These are phyloP conservation scores for Nannochloropsis salina DNA, from an alignment of 108 stramenopile species.

Conservation along the genomic window DNA sequence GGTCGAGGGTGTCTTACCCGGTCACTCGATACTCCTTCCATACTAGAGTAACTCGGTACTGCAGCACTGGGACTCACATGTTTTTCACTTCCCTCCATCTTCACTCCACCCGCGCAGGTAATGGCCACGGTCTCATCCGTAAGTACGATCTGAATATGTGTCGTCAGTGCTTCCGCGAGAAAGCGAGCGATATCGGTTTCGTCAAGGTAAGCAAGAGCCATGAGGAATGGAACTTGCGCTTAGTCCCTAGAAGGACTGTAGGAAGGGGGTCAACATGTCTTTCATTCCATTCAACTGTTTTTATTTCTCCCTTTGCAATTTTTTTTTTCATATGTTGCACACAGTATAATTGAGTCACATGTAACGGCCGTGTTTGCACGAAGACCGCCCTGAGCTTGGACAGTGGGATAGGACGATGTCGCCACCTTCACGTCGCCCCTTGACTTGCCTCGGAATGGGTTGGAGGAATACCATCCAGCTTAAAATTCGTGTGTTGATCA, in stretches of 20 bases:
- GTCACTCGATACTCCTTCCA: no score
- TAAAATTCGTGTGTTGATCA: no score
- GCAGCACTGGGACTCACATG: no score
- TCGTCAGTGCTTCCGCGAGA: conserved; percentile 65
- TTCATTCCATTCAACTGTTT: background rate
- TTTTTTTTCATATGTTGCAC: background rate
- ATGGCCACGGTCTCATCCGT: conserved; percentile 58
- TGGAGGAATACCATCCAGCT: no score
- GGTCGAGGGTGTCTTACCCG: no score
- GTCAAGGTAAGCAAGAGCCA: conserved; percentile 43
- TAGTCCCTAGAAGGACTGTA: background rate
- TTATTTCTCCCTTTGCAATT: background rate
- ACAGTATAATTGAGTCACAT: background rate
- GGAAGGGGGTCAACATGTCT: background rate
- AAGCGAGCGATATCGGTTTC: conserved; percentile 61
- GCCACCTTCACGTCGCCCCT: no score
- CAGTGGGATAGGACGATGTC: no score
- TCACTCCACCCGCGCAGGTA: conserved; percentile 1
- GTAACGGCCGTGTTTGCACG: no score
- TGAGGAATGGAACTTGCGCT: background rate
- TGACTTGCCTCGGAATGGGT: no score
- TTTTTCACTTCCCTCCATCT: background rate
- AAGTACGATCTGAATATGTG: conserved; percentile 66
- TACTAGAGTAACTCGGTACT: no score
- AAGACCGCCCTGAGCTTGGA: no score